Evolutionary conservation across 1,284 basidiomycete genomes (phyloP).

Genomic region (Cryptococcus sp.): DNA sequence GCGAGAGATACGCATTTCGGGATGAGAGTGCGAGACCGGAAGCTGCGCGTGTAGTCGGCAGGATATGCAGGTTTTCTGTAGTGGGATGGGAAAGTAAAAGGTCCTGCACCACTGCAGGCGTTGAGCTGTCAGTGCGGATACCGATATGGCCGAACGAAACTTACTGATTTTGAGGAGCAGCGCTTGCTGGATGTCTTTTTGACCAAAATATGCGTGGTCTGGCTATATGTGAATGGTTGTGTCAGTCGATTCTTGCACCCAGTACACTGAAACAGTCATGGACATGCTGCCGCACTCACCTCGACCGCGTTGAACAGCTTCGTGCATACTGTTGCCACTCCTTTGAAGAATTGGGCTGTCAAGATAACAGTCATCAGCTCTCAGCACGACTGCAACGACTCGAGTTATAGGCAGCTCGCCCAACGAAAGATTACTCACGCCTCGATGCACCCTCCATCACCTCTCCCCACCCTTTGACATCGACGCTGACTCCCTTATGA

Average conservation of each 20-base stretch:
- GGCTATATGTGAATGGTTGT: slow-evolving; percentile 60
- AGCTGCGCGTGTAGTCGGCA: slow-evolving; percentile 72
- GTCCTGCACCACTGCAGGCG: slow-evolving; percentile 66
- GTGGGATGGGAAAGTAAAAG: slow-evolving; percentile 76
- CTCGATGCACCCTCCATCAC: slow-evolving; percentile 52
- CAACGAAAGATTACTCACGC: slow-evolving; percentile 36
- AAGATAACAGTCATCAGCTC: not conserved
- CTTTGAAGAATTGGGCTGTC: slow-evolving; percentile 89
- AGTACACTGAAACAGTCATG: not conserved
- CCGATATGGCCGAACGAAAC: slow-evolving; percentile 11
- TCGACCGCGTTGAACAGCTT: slow-evolving; percentile 93
- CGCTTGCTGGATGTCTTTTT: slow-evolving; percentile 98
- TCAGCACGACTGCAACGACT: not conserved
- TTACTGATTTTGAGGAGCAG: slow-evolving; percentile 73
- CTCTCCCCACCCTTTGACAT: slow-evolving; percentile 78
- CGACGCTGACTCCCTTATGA: slow-evolving; percentile 87
- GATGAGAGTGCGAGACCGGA: slow-evolving; percentile 81
- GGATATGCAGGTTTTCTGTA: slow-evolving; percentile 69
- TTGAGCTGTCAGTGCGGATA: not conserved
- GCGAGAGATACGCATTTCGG: slow-evolving; percentile 80
- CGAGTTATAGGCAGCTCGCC: not conserved
- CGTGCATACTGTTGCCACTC: slow-evolving; percentile 91
- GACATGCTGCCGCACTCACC: slow-evolving; percentile 56
- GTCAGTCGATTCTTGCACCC: no score
- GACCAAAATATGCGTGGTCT: slow-evolving; percentile 90